These are phyloP conservation scores for Asterophora parasitica DNA, from an alignment of 768 basidiomycete species.

Conservation along the genomic window DNA sequence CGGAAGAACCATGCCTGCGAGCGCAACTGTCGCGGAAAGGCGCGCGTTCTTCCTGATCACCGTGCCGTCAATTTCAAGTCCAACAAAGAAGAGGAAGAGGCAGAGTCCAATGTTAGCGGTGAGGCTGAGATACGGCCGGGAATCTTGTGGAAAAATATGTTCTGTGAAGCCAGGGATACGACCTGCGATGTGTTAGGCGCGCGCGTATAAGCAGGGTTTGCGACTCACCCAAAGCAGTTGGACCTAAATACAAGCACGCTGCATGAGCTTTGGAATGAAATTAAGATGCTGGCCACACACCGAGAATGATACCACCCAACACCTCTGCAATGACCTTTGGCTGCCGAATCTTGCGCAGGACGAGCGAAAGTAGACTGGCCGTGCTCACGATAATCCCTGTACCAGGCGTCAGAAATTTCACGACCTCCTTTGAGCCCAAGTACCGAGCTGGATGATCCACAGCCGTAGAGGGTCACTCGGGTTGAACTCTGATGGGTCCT, in stretches of 20 bases:
- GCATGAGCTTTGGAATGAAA: slow-evolving; percentile 5
- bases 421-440: background rate
- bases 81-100: slow-evolving; percentile 89
- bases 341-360: slow-evolving; percentile 70
- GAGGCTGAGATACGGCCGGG: slow-evolving; percentile 75
- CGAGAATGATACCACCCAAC: slow-evolving; percentile 84
- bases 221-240: slow-evolving; percentile 41
- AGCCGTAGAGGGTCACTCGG: slow-evolving; percentile 63
- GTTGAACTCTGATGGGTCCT: slow-evolving; percentile 67
- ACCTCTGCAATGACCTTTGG: slow-evolving; percentile 85
- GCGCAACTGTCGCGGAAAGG: slow-evolving; percentile 61
- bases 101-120: slow-evolving; percentile 86
- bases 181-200: slow-evolving; percentile 30
- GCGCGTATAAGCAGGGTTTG: background rate
- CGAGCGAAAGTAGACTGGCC: slow-evolving; percentile 70
- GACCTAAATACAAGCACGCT: slow-evolving; percentile 32
- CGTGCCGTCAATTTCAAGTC: slow-evolving; percentile 80
- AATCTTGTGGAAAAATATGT: slow-evolving; percentile 73
- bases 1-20: slow-evolving; percentile 83
- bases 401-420: background rate
- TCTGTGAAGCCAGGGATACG: slow-evolving; percentile 86
- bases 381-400: slow-evolving; percentile 79
- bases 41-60: slow-evolving; percentile 77
- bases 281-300: slow-evolving; percentile 47
- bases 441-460: slow-evolving; percentile 79